Base-by-base conservation (phyloP, 106 monocot genomes). In the Posidonia australis region DNA sequence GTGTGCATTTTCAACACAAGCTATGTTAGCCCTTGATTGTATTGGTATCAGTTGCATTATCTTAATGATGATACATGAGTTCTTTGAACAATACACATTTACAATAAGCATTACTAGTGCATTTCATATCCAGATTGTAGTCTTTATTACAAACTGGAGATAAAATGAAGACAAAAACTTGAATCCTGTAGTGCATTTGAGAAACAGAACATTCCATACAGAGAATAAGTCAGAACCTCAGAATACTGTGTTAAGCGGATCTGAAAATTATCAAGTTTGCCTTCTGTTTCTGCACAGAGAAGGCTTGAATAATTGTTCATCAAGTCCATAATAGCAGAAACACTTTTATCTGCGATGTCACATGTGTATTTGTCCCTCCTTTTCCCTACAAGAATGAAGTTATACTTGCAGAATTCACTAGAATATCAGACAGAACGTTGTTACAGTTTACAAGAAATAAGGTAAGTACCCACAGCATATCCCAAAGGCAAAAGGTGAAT, bases 231-330 rank as follows among this genome's bases (percentile, higher is more conserved):
- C 47, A 49, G 29, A 51, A 90, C 90, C 86, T 90, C 42, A 45
- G 86, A 83, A 72, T 86, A 77, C 52, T 78, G 46, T 44, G 90
- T 83, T 54, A 90, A 22, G n/a, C 90, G 83, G 65, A 90, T 65
- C 59, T 29, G 71, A 29, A 68, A 78, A 36, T 71, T 76, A 54
- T 83, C 68, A 16, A 63, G 29, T 30, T 46, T 42, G 59, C 63
- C 60, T 49, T 62, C 60, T 29, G 24, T 18, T 66, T 72, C n/a
- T 1, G 77, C 54, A 67, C 60, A 31, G 20, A 76, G 41, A 21
- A 71, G 64, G 23, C 61, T 74, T 51, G 61, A 51, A 20, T 28
- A 48, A 65, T 75, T 62, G 46, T 76, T 45, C 21, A 77, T 76
- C 13, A 81, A 54, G 81, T 67, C 23, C 46, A 81, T 14, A 48